Base-by-base conservation (phyloP, 768 basidiomycete species). In the Coprinopsis marcescibilis region DNA sequence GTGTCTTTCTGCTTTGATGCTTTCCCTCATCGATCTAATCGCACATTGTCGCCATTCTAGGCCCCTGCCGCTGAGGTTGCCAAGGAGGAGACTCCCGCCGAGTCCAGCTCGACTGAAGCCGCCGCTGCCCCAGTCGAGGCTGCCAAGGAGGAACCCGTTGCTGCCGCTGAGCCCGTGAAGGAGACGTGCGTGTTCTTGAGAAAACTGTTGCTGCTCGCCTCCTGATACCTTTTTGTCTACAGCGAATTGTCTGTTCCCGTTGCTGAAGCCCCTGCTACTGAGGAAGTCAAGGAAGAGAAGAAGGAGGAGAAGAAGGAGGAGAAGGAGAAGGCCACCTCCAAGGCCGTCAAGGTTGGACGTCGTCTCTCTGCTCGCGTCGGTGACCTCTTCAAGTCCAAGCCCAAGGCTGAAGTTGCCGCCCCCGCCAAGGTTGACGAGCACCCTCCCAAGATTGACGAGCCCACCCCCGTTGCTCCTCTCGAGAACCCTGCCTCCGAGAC, bases 351-450 rank as follows among this genome's bases (percentile, higher is more conserved):
- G 65, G 80, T 89, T 48, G 69, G 77, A 46, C 89, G 91, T 53
- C 89, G 91, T 52, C 68, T 95, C 50, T 94, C 92, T 35, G 77
- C 85, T 20, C 88, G 89, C 17, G 81, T 95, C 34, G 77, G 76
- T 44, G 85, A 85, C 44, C 77, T 94, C 66, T 89, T 94, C 80
- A 90, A 84, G 75, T 40, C 75, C 46, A 87, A 77, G 71, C 69
- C 73, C 61, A 87, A 80, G 68, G 55, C 67, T 12, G 83, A 87
- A 60, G 77, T 80, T 27, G 60, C 73, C 10, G 60, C 81, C 4
- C 80, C 89, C 46, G 74, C 88, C 37, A 92, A 90, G 75, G 87
- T 92, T 48, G 85, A 90, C 52, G 88, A 91, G 72, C 75, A 89
- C 63, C 89, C 91, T 30, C 90, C 91, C 54, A 81, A 83, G 73